Conservation (phyloP, 2,329 filamentous ascomycete species). For the Beauveria sp. region DNA sequence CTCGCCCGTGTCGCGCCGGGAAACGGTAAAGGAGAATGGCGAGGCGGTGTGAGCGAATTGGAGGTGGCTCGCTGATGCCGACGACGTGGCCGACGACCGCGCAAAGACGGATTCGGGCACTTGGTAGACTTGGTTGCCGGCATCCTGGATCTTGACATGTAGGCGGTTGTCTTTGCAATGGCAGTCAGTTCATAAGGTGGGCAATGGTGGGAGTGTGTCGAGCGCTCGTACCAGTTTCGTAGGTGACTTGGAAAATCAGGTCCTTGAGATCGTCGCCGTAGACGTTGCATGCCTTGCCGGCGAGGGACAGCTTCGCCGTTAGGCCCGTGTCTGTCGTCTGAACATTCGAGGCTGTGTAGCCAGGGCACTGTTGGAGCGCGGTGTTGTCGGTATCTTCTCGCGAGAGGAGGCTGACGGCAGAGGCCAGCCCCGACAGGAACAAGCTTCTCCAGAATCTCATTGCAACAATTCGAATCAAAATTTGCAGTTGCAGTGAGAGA, state of each 20-base stretch:
- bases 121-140: constrained; percentile 58
- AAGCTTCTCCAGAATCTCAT: constrained; percentile 17
- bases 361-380: constrained; percentile 44
- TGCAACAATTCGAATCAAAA: not conserved
- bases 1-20: constrained; percentile 24
- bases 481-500: not conserved
- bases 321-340: constrained; percentile 41
- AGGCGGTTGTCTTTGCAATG: constrained; percentile 53
- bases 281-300: constrained; percentile 18
- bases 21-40: constrained; percentile 59
- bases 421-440: constrained; percentile 16
- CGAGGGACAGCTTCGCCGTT: constrained; percentile 26
- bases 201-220: not conserved
- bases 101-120: constrained; percentile 59
- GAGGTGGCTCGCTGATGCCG: constrained; percentile 51
- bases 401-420: constrained; percentile 14
- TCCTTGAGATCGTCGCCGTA: constrained; percentile 19
- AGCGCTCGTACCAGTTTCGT: constrained; percentile 46
- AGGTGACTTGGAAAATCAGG: constrained; percentile 52
- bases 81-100: constrained; percentile 54
- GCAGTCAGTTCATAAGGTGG: not conserved
- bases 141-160: constrained; percentile 65
- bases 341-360: constrained; percentile 56
- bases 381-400: constrained; percentile 14
- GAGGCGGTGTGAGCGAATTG: constrained; percentile 29